Evolutionary conservation across 495 filamentous ascomycete genomes (phyloP), one percentile per base, ranked within the genome.

Genomic region (Achaetomiella virescens): DNA sequence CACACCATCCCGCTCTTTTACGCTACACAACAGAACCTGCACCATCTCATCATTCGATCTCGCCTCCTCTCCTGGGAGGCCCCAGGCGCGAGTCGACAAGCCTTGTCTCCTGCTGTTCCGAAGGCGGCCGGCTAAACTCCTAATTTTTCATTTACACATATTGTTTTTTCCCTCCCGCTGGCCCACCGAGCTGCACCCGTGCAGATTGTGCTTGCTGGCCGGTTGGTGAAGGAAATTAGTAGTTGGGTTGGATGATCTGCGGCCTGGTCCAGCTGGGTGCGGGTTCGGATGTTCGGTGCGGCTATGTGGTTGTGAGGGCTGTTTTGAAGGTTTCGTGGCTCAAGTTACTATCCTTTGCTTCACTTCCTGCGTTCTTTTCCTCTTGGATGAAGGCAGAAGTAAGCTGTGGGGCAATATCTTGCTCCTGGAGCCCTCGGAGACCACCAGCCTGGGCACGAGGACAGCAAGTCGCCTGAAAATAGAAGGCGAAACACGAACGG

Each of bases 111-210:
- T n/a, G 11, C 17, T 27, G 11, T 15, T 8, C 14, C 17, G 31
- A 35, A 50, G 14, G 22, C 33, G 22, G 22, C 49, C 49, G 49
- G 49, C 49, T 52, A 52, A 52, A 52, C 9, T 52, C 8, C 20
- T n/a, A n/a, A n/a, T n/a, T n/a, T 18, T 50, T 52, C 49, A 52
- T 52, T 52, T 52, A 24, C 49, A 52, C 22, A 52, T 52, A 52
- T 52, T 52, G 49, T 40, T 31, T 11, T 29, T 37, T 52, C n/a
- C n/a, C 37, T 41, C 27, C 49, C 49, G 49, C 22, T 52, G 49
- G 49, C 9, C 49, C 49, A 52, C 37, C 21, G 42, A 3, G 11
- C 15, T 40, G 37, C 37, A 17, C 15, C 37, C 8, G 4, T 6
- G 15, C 6, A 40, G 15, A 40, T 25, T 20, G 21, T 25, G 25